A percentile compares a stretch with the other conserved stretches of the same genome.
phyloP scores from a whole-genome alignment of 495 filamentous ascomycete genomes.

The Neurospora sp. region DNA sequence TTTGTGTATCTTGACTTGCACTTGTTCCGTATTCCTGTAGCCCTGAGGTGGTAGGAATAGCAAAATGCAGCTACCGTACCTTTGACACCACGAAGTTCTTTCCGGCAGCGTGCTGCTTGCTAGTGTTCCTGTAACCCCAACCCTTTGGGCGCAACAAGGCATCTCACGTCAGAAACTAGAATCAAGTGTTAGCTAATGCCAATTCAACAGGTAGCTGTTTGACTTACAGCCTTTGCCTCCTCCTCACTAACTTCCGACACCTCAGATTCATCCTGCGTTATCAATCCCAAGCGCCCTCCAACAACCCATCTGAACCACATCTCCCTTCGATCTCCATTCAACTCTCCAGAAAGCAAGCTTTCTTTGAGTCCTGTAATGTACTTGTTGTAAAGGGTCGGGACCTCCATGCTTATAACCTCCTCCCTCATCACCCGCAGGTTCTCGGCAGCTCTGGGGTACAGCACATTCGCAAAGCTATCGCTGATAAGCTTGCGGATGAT shows the following conservation, averaged over 20 bases:
- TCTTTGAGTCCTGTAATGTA: constrained; percentile 62
- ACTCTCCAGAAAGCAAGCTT: constrained; percentile 55
- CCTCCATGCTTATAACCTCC: constrained; percentile 65
- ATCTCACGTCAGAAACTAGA: neutral
- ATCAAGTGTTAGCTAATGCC: neutral
- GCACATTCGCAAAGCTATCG: constrained; percentile 61
- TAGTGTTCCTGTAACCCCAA: neutral
- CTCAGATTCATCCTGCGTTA: constrained; percentile 52
- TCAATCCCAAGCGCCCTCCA: constrained; percentile 57
- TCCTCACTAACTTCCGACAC: constrained; percentile 54
- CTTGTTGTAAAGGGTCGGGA: constrained; percentile 67
- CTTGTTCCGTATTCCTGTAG: neutral
- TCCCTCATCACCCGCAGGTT: constrained; percentile 67
- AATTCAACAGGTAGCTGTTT: neutral
- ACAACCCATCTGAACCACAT: constrained; percentile 67
- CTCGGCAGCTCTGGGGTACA: constrained; percentile 68
- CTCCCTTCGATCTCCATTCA: constrained; percentile 74
- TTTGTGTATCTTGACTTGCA: neutral
- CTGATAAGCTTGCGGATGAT: constrained; percentile 62
- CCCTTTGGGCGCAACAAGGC: neutral
- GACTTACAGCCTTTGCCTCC: constrained; percentile 53
- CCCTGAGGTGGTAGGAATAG: neutral
- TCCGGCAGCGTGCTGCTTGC: neutral
- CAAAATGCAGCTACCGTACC: neutral
- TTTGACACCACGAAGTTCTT: neutral